Evolutionary conservation across 805 yeast genomes (phyloP).

Genomic region (Metschnikowia similis): DNA sequence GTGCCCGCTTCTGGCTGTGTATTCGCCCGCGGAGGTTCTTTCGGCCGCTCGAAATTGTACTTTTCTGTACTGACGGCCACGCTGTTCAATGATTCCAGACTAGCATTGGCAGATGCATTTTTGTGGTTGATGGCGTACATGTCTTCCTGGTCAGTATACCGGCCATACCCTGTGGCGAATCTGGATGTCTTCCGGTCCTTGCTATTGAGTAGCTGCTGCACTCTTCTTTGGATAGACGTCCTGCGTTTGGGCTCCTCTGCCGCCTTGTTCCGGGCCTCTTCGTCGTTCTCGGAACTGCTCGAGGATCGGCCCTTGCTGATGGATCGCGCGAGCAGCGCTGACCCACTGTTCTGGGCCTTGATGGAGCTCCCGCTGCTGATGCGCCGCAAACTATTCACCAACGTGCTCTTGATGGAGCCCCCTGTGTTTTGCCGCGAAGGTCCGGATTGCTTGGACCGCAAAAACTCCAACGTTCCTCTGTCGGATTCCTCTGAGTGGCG

Average conservation of each 20-base stretch:
- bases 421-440: conserved; percentile 33
- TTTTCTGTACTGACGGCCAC: neutral
- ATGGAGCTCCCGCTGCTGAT: conserved; percentile 38
- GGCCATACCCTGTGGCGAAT: conserved; percentile 82
- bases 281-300: conserved; percentile 6
- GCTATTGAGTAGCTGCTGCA: conserved; percentile 45
- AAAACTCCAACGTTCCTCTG: conserved; percentile 32
- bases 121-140: conserved; percentile 22
- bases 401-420: conserved; percentile 32
- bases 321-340: neutral
- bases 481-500: conserved; percentile 19
- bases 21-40: neutral
- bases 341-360: conserved; percentile 14
- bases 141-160: conserved; percentile 48
- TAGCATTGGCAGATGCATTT: conserved; percentile 19
- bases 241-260: conserved; percentile 11
- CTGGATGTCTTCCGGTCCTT: conserved; percentile 41
- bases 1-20: neutral
- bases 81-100: conserved; percentile 20
- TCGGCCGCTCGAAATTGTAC: conserved; percentile 6
- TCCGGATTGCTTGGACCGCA: conserved; percentile 30
- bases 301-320: neutral
- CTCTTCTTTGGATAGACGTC: conserved; percentile 51
- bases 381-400: conserved; percentile 32
- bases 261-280: conserved; percentile 3